Evolutionary conservation across 2,329 filamentous ascomycete genomes (phyloP).

Genomic region (Ophiocordyceps australis): DNA sequence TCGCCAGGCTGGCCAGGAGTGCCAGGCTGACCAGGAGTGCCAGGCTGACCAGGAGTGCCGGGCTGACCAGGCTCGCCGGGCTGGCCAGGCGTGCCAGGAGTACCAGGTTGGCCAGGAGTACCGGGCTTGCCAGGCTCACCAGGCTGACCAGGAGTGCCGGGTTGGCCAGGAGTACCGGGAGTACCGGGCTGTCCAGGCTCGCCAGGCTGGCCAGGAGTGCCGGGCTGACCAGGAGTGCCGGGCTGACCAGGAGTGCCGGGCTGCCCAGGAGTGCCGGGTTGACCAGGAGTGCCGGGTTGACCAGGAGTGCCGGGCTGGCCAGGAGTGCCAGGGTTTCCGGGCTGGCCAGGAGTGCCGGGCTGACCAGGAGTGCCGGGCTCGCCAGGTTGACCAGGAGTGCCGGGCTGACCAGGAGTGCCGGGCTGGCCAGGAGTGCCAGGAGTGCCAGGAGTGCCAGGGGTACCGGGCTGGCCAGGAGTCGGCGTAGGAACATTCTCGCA

Average conservation of each 20-base stretch:
- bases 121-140: slow-evolving; percentile 2
- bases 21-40: slow-evolving; percentile 9
- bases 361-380: neutral
- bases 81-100: slow-evolving; percentile 2
- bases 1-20: slow-evolving; percentile 14
- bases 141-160: slow-evolving; percentile 1
- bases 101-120: slow-evolving; percentile 2
- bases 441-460: neutral
- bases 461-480: neutral
- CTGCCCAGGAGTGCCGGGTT: neutral
- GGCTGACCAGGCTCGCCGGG: slow-evolving; percentile 1
- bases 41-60: too few species aligned
- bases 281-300: neutral
- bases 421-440: neutral
- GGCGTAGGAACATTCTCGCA: neutral
- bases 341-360: slow-evolving; percentile 1
- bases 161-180: neutral
- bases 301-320: neutral
- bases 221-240: slow-evolving; percentile 3
- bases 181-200: slow-evolving; percentile 1
- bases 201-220: slow-evolving; percentile 3
- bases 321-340: slow-evolving; percentile 4
- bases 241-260: slow-evolving; percentile 2
- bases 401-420: neutral
- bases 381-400: neutral